Base-by-base conservation (phyloP, 2,329 filamentous ascomycete species). In the Dactylellina leptospora region DNA sequence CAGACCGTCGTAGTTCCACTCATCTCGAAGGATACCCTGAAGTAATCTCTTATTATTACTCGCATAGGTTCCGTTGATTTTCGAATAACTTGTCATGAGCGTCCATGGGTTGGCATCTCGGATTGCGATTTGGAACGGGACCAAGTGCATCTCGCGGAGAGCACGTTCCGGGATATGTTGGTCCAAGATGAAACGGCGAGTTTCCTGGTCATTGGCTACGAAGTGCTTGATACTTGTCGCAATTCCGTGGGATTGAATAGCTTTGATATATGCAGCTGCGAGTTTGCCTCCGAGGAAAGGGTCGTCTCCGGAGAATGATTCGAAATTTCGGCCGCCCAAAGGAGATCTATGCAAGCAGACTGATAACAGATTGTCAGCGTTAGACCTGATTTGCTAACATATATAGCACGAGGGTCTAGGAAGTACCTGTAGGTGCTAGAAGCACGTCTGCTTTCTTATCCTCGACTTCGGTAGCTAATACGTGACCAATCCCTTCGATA, bases 141-240 rank as follows among this genome's bases (percentile, higher is more conserved):
- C 80, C 5, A 84, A 78, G 74, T 87, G 87, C 45, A 87, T 84
- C 80, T 87, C 85, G 30, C 85, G 82, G 64, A 87, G 79, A 9
- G 85, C 84, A 22, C 85, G 81, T 75, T 85, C 82, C 0, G 84
- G 85, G 28, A 87, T 78, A 47, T 85, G 83, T 64, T 81, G 82
- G 73, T 86, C 81, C 0, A 86, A 84, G 5, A 82, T 83, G 79
- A 85, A 85, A 16, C 85, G 82, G 78, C 82, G 83, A 75, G 86
- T 84, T 77, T 87, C 85, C 75, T 86, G 85, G 75, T 87, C 85
- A 73, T 87, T 87, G 78, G 84, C 86, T 18, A 86, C 82, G 77
- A 86, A 87, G 77, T 87, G 85, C 80, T 87, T 87, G 69, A 86
- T 80, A 1, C 84, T 84, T 2, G 85, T 84, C 75, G 84, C 82